Percentiles rank a stretch among this genome's conserved stretches.
phyloP scores from a whole-genome alignment of 495 filamentous ascomycete genomes.

The Podospora bellae-mahoneyi region DNA sequence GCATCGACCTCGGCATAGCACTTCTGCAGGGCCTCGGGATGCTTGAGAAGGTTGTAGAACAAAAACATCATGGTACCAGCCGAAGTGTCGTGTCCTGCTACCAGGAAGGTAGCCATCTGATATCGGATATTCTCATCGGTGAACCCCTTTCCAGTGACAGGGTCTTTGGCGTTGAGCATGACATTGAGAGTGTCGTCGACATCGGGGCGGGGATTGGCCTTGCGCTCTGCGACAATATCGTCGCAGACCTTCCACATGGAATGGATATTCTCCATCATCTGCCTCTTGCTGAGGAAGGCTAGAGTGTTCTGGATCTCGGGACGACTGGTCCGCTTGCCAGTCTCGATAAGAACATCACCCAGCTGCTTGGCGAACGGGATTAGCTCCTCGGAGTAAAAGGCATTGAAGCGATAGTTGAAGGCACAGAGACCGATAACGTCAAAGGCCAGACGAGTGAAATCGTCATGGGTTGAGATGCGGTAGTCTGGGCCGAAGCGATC shows the following conservation, averaged over 20 bases:
- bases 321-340: conserved; percentile 43
- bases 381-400: conserved; percentile 62
- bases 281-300: conserved; percentile 43
- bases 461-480: conserved; percentile 60
- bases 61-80: conserved; percentile 43
- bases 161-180: conserved; percentile 57
- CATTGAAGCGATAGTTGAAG: conserved; percentile 75
- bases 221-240: conserved; percentile 54
- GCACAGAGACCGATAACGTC: conserved; percentile 70
- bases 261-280: conserved; percentile 51
- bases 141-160: conserved; percentile 55
- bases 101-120: conserved; percentile 63
- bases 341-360: conserved; percentile 48
- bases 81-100: conserved; percentile 61
- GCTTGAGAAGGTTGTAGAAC: conserved; percentile 36
- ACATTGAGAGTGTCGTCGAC: conserved; percentile 63
- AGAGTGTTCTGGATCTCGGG: conserved; percentile 47
- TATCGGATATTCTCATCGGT: conserved; percentile 53
- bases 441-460: conserved; percentile 71
- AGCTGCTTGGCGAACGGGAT: conserved; percentile 60
- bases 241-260: conserved; percentile 50
- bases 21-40: conserved; percentile 34
- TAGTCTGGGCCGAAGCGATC: conserved; percentile 57
- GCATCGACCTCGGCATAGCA: conserved; percentile 37
- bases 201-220: conserved; percentile 46